Conservation (phyloP, 495 filamentous ascomycete genomes). For the Neurospora sp. region DNA sequence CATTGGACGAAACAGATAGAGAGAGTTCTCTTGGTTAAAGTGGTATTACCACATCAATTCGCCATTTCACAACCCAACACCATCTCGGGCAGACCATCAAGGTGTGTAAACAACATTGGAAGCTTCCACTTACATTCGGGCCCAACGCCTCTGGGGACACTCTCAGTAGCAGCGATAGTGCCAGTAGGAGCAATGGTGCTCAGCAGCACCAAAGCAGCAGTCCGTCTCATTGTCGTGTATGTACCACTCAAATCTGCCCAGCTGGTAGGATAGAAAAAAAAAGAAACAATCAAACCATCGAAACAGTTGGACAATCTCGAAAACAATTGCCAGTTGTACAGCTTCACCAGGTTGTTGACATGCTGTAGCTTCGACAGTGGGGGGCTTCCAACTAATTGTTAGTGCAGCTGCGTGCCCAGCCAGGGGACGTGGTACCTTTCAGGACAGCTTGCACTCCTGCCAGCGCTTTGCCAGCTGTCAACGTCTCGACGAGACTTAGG, state of each 20-base stretch:
- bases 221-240: slow-evolving; percentile 18
- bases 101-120: neutral
- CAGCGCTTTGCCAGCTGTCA: neutral
- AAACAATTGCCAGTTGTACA: neutral
- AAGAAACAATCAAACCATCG: neutral
- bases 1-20: neutral
- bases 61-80: neutral
- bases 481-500: too few species aligned
- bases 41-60: neutral
- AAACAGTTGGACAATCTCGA: neutral
- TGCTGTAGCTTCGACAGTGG: neutral
- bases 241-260: neutral
- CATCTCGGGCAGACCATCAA: neutral
- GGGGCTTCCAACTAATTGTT: neutral
- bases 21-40: neutral
- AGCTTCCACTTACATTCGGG: slow-evolving; percentile 29
- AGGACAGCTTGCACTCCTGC: neutral
- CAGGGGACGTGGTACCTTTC: neutral
- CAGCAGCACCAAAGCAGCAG: slow-evolving; percentile 24
- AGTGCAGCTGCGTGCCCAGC: neutral
- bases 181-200: slow-evolving; percentile 20
- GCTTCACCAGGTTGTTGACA: neutral
- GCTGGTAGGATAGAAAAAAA: neutral
- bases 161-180: slow-evolving; percentile 14
- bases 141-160: slow-evolving; percentile 26